A percentile compares a stretch with the other conserved stretches of the same genome.
These are phyloP conservation scores for Elaeis oleifera DNA, from an alignment of 202 grass and related monocot genomes.

Conservation along the genomic window DNA sequence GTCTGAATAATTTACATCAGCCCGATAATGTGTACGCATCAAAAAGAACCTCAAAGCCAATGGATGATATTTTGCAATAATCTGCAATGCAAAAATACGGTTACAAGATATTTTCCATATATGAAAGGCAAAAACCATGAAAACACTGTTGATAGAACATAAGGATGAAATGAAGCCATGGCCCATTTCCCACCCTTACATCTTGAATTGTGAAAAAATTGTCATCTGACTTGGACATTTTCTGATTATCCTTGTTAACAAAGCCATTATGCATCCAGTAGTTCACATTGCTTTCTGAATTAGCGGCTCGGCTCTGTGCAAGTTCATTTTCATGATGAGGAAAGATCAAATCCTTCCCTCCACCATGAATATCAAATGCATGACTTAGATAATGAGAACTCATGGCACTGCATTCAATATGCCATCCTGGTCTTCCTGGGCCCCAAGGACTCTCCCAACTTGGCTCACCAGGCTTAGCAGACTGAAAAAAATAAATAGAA, in stretches of 20 bases:
- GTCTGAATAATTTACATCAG: conserved; percentile 85
- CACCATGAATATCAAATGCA: conserved; percentile 94
- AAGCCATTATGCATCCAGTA: conserved; percentile 68
- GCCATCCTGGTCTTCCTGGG: conserved; percentile 79
- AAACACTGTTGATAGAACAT: background rate
- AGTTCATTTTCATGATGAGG: conserved; percentile 97
- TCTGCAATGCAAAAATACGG: conserved; percentile 29
- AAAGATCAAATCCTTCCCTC: conserved; percentile 87
- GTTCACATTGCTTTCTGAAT: conserved; percentile 55
- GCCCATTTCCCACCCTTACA: conserved; percentile 29
- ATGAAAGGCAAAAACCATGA: background rate
- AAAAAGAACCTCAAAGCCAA: conserved; percentile 86
- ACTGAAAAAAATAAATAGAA: conserved; percentile 29
- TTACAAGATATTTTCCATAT: background rate
- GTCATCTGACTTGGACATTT: conserved; percentile 93
- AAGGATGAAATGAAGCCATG: too few relatives aligned
- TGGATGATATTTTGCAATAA: conserved; percentile 78
- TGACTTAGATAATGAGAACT: conserved; percentile 66
- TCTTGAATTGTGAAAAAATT: conserved; percentile 98
- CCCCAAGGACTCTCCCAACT: conserved; percentile 95
- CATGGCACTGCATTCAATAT: conserved; percentile 99
- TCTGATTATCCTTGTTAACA: conserved; percentile 85
- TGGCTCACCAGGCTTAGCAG: conserved; percentile 76
- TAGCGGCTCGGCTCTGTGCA: conserved; percentile 66
- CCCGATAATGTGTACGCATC: conserved; percentile 91